A percentile compares a stretch with the other conserved stretches of the same genome.
Conservation (phyloP, 2,329 filamentous ascomycete species). For the Tolypocladium paradoxum region DNA sequence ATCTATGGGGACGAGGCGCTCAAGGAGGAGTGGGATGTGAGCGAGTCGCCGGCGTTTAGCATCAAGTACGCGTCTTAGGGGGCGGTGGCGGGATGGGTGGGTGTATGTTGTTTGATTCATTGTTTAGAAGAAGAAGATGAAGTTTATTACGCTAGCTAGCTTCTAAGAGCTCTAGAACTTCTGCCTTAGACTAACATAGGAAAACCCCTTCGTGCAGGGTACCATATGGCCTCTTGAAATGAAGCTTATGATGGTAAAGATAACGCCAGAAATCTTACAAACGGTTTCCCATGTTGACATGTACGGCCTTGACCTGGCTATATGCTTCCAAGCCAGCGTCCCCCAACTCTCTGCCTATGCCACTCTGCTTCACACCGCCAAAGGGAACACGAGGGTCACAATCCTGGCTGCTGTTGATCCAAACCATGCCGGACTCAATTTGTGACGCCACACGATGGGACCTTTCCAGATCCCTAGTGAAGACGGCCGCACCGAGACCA, state of each 20-base stretch:
- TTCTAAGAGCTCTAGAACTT: too few relatives aligned
- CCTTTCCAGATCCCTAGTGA: constrained; percentile 44
- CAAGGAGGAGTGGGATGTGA: constrained; percentile 34
- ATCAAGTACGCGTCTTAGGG: constrained; percentile 33
- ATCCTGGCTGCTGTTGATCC: constrained; percentile 38
- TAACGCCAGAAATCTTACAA: too few relatives aligned
- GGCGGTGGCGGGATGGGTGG: too few relatives aligned
- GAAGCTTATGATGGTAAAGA: too few relatives aligned
- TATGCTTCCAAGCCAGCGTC: constrained; percentile 34
- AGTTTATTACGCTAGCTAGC: too few relatives aligned
- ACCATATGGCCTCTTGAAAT: too few relatives aligned
- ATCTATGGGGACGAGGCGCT: constrained; percentile 36
- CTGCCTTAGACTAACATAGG: too few relatives aligned
- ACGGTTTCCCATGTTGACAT: constrained; percentile 29
- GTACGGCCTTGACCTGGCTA: constrained; percentile 32
- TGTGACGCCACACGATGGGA: constrained; percentile 38
- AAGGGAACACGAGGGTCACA: constrained; percentile 32
- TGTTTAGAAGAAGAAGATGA: too few relatives aligned
- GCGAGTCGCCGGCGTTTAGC: constrained; percentile 28
- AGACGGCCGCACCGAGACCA: constrained; percentile 50
- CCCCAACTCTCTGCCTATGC: constrained; percentile 33
- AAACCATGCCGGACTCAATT: constrained; percentile 51
- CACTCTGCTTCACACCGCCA: constrained; percentile 36
- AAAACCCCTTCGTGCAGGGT: too few relatives aligned
- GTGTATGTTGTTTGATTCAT: too few relatives aligned